phyloP scores from a whole-genome alignment of 2,329 filamentous ascomycete genomes.

The Ophiosphaerella herpotricha region DNA sequence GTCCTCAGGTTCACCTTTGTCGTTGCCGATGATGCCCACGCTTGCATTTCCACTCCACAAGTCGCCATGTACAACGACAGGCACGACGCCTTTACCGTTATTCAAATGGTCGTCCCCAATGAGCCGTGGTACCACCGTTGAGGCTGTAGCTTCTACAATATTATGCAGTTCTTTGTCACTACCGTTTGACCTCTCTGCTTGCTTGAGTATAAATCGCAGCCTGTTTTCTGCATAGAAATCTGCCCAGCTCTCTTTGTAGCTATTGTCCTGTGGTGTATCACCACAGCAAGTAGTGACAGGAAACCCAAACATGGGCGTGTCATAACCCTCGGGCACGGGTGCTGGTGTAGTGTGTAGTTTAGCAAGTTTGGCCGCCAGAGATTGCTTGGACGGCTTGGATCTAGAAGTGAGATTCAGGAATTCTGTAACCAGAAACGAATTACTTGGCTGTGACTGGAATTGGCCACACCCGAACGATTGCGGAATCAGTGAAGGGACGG shows the following conservation, averaged over 20 bases:
- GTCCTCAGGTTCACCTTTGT: conserved; percentile 69
- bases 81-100: conserved; percentile 63
- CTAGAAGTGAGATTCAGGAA: conserved; percentile 66
- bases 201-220: conserved; percentile 66
- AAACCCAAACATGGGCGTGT: conserved; percentile 76
- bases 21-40: conserved; percentile 61
- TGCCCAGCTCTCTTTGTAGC: conserved; percentile 74
- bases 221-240: conserved; percentile 83
- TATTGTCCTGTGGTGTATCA: conserved; percentile 79
- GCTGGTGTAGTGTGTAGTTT: conserved; percentile 77
- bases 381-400: conserved; percentile 40
- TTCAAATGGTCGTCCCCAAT: conserved; percentile 70
- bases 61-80: conserved; percentile 87
- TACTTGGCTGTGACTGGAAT: conserved; percentile 54
- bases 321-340: conserved; percentile 64
- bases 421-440: conserved; percentile 70
- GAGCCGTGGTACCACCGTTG: conserved; percentile 73
- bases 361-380: conserved; percentile 76
- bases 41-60: conserved; percentile 90
- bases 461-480: conserved; percentile 73
- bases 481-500: conserved; percentile 77
- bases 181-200: conserved; percentile 66
- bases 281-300: conserved; percentile 85
- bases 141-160: conserved; percentile 68
- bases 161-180: conserved; percentile 63